Evolutionary conservation across 2,329 filamentous ascomycete species (phyloP).

Genomic region (Neonectria sp.): DNA sequence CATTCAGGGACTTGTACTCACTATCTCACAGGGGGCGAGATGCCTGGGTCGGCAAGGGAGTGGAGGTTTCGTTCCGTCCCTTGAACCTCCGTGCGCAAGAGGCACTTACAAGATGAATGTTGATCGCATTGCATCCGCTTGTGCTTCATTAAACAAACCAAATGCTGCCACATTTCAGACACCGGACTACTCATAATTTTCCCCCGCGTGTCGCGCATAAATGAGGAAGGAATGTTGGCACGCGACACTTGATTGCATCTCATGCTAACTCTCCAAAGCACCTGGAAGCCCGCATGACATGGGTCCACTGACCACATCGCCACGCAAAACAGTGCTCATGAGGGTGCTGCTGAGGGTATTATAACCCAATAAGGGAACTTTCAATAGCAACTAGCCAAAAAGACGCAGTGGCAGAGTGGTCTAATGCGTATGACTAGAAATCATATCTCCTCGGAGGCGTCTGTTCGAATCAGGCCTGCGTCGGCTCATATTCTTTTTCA

Average conservation of each 20-base stretch:
- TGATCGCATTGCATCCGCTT: neutral
- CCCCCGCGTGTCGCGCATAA: neutral
- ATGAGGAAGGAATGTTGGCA: neutral
- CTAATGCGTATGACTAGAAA: conserved; percentile 54
- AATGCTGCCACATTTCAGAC: neutral
- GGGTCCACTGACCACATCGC: neutral
- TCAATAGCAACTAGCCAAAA: conserved; percentile 3
- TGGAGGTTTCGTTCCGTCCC: neutral
- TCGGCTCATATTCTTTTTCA: conserved; percentile 38
- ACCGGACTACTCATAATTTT: neutral
- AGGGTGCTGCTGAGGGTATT: neutral
- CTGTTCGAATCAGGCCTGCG: conserved; percentile 54
- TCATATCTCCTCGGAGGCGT: conserved; percentile 52
- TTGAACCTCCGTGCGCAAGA: neutral
- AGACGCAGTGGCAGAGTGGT: conserved; percentile 52
- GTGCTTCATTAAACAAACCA: neutral
- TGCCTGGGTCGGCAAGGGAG: neutral
- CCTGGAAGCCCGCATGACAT: neutral
- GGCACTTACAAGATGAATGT: neutral
- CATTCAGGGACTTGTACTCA: conserved; percentile 4
- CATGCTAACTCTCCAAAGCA: neutral
- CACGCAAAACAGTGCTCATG: too few species aligned
- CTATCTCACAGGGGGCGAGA: neutral
- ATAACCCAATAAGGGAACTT: neutral
- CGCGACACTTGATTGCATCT: conserved; percentile 1